These are phyloP conservation scores for Tardiomyces blankii DNA, from an alignment of 1,139 yeast genomes.

Conservation along the genomic window DNA sequence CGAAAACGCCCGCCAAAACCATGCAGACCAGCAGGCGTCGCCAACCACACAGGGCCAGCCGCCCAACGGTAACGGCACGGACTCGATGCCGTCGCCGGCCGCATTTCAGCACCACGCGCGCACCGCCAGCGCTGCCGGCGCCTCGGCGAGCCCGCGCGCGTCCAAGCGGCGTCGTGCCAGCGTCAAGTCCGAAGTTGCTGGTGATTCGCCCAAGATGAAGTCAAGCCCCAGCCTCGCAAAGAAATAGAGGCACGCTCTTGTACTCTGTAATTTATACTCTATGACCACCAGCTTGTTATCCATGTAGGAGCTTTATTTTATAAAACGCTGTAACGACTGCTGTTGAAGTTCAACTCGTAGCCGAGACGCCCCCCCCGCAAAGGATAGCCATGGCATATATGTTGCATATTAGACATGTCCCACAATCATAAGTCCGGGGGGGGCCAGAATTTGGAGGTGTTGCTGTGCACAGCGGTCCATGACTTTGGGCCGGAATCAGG, in stretches of 20 bases:
- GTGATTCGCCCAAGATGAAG: slow-evolving; percentile 7
- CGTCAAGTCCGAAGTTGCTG: slow-evolving; percentile 4
- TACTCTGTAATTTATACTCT: slow-evolving; percentile 1
- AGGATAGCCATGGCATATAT: too few relatives aligned
- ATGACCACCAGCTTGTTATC: too few relatives aligned
- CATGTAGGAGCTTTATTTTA: too few relatives aligned
- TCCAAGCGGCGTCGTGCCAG: slow-evolving; percentile 9
- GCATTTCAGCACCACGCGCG: slow-evolving; percentile 3
- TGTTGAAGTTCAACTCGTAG: too few relatives aligned
- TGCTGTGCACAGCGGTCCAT: too few relatives aligned
- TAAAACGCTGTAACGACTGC: too few relatives aligned
- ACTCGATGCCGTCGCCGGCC: slow-evolving; percentile 1
- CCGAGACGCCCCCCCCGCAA: too few relatives aligned
- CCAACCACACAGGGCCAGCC: not conserved
- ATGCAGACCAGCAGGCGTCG: not conserved
- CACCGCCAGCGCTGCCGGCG: not conserved
- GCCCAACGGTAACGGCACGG: not conserved
- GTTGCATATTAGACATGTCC: not conserved
- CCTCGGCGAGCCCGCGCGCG: slow-evolving; percentile 8
- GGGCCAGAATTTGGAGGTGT: too few relatives aligned
- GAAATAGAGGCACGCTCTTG: too few relatives aligned
- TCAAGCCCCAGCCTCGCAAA: slow-evolving; percentile 8
- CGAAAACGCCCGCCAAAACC: slow-evolving; percentile 4
- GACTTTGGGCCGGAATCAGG: not conserved
- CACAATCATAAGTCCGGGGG: too few relatives aligned